Conservation (phyloP, 2,329 filamentous ascomycete genomes). For the Cordyceps militaris region DNA sequence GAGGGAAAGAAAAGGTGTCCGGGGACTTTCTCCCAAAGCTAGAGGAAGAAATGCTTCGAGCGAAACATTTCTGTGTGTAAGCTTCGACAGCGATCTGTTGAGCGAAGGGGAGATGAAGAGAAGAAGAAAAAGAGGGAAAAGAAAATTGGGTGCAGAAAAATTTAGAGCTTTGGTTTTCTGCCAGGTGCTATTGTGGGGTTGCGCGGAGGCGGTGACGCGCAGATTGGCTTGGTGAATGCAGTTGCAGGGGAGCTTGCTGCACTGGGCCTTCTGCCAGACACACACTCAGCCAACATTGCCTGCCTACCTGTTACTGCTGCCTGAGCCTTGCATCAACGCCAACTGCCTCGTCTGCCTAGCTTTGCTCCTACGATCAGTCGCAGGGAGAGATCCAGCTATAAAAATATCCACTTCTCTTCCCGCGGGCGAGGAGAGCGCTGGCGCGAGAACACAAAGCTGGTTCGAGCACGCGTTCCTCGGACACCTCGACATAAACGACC, state of each 20-base stretch:
- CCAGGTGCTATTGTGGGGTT: constrained; percentile 1
- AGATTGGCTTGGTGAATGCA: constrained; percentile 15
- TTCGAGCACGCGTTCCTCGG: constrained; percentile 6
- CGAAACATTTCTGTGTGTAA: constrained; percentile 68
- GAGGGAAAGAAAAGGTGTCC: constrained; percentile 58
- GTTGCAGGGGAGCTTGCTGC: constrained; percentile 15
- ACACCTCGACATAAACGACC: neutral
- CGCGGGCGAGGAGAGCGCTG: neutral
- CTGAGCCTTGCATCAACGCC: constrained; percentile 1
- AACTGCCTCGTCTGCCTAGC: neutral
- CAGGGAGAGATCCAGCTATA: neutral
- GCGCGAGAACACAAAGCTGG: neutral
- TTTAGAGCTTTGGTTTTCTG: constrained; percentile 11
- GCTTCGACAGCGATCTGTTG: constrained; percentile 99
- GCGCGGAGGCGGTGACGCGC: constrained; percentile 16
- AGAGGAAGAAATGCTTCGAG: constrained; percentile 20
- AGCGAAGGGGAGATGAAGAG: constrained; percentile 71
- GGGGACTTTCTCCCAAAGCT: constrained; percentile 99
- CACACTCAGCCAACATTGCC: too few relatives aligned
- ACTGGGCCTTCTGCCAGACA: constrained; percentile 14
- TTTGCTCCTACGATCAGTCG: neutral
- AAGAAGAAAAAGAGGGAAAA: constrained; percentile 19
- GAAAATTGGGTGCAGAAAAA: constrained; percentile 14
- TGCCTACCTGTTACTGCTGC: too few relatives aligned
- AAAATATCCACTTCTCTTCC: neutral